phyloP scores from a whole-genome alignment of 768 basidiomycete genomes.

The Pisolithus tinctorius region DNA sequence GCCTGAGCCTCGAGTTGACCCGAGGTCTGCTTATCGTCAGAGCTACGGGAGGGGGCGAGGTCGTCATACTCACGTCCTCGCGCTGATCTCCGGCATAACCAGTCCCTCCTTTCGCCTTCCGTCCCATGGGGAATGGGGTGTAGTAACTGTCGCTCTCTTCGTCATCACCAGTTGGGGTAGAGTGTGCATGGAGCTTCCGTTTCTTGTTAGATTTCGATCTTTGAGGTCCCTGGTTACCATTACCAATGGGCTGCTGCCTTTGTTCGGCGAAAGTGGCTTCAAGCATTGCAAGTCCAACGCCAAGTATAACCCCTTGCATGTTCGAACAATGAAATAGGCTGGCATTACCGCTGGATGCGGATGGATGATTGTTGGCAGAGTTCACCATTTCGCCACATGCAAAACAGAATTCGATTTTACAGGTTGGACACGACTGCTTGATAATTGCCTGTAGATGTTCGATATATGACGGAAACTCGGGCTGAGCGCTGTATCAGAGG shows the following conservation, averaged over 20 bases:
- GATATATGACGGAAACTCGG: conserved; percentile 67
- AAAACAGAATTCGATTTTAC: conserved; percentile 57
- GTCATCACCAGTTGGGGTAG: conserved; percentile 30
- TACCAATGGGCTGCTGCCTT: conserved; percentile 28
- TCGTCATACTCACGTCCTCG: conserved; percentile 61
- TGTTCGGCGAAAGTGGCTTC: conserved; percentile 66
- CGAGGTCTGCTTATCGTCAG: conserved; percentile 46
- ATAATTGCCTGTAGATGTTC: conserved; percentile 53
- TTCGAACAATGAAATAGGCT: conserved; percentile 85
- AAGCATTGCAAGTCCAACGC: conserved; percentile 84
- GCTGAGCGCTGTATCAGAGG: conserved; percentile 34
- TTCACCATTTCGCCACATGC: conserved; percentile 69
- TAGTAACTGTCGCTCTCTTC: conserved; percentile 52
- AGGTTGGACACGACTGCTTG: conserved; percentile 54
- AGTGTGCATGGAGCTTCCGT: conserved; percentile 31
- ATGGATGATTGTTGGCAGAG: conserved; percentile 35
- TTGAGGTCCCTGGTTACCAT: conserved; percentile 15
- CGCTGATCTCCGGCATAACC: conserved; percentile 81
- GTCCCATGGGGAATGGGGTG: conserved; percentile 38
- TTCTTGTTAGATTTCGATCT: conserved; percentile 33
- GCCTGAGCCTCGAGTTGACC: conserved; percentile 76
- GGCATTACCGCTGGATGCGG: conserved; percentile 40
- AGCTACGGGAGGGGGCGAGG: neutral
- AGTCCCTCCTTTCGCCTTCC: conserved; percentile 70
- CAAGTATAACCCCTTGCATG: conserved; percentile 83